Base-by-base conservation (phyloP, 2,329 filamentous ascomycete genomes). In the Paracoccidioides lutzii region DNA sequence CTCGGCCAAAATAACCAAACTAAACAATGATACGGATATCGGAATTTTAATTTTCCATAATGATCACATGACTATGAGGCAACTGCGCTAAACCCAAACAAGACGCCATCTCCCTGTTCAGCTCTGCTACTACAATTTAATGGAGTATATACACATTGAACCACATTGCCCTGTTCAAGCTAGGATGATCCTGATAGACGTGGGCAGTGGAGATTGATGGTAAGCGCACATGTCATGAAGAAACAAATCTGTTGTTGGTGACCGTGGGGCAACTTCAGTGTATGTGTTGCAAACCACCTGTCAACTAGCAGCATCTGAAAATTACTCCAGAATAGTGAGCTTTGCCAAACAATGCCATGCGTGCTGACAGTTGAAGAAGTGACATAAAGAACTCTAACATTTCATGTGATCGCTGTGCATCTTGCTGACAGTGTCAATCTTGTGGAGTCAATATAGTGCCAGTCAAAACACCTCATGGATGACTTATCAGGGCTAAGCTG, bases 401-500 rank as follows among this genome's bases (percentile, higher is more conserved):
- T 22, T 2, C 22, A 2, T 22, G 2, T 22, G 44, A 28, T 49
- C 32, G 30, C 35, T 35, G 12, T 40, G 22, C 2, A 8, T 9
- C 49, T 12, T 32, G 5, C 37, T 52, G 37, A 52, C 37, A 10
- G 32, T n/a, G 14, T 30, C 28, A 4, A 41, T 41, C 22, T 8
- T 42, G 15, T 30, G 41, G 37, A 9, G 15, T 30, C 37, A 22
- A 41, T 9, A 41, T 52, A 41, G 6, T 30, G 15, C 22, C 35
- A 52, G 22, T 22, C 10, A 3, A 41, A 33, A 30, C 10, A 22
- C 37, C 58, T 55, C 54, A 77, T 77, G 75, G 74, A 77, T 52
- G 75, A 77, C 59, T 66, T 77, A 42, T 72, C 68, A 56, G 73
- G 74, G 53, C 62, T 76, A 61, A 71, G 67, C 60, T 77, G 74